Base-by-base conservation (phyloP, 768 basidiomycete species). In the Suillus clintonianus region DNA sequence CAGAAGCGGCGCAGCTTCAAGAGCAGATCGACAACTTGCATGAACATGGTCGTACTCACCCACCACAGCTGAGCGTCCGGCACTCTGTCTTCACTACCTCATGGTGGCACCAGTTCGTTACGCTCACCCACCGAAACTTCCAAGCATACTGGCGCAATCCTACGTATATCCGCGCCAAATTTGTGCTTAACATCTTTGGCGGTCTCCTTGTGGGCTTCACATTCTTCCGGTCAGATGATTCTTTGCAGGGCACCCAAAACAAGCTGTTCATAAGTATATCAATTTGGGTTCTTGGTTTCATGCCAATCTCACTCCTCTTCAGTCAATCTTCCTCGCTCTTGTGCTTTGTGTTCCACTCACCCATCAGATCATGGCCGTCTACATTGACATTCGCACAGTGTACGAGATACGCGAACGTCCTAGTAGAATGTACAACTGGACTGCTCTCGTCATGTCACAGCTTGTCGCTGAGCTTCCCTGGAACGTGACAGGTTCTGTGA, bases 381-480 rank as follows among this genome's bases (percentile, higher is more conserved):
- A 85, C 76, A 79, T 90, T 63, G 74, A 77, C 37, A 81, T 85
- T 61, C 85, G 89, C n/a, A 76, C 71, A 2, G 77, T 90, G 32
- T 90, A 89, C 67, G 86, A 89, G 69, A 83, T 87, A 45, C 83
- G 89, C 34, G 89, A 91, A 72, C 82, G 86, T 5, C 80, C 89
- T 0, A 86, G 85, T 62, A 77, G 83, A 42, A 89, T 86, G 77
- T 90, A 90, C 72, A 81, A 79, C 60, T 90, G 88, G 89, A 79
- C 83, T 0, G 85, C 86, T 0, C 77, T 88, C 27, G 65, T 86
- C 32, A 83, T 84, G 0, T 78, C 86, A 0, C 83, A 85, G 68
- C 75, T 89, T 53, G 66, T 88, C 10, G 78, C 83, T 7, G 88
- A 88, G 65, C 57, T 88, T 1, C 87, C 87, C 1, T 88, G 85